Evolutionary conservation across 768 basidiomycete genomes (phyloP), one percentile per base, ranked within the genome.

Genomic region (Coprinopsis sp.): DNA sequence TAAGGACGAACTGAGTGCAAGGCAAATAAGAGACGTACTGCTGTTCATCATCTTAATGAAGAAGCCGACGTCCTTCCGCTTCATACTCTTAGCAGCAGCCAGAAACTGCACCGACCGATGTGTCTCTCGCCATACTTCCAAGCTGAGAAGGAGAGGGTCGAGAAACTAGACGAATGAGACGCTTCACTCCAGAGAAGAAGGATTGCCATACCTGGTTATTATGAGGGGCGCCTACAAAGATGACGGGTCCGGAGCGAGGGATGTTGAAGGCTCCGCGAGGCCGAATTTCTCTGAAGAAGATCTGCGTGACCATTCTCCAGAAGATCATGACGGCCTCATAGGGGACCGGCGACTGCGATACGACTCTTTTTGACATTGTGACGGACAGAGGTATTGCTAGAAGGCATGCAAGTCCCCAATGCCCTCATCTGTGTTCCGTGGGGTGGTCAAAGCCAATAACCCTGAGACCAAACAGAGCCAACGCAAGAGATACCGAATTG

Each of bases 261-360:
- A 98, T 90, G 62, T 96, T 90, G 77, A 88, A 97, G 27, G 93
- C 88, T 41, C 95, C 91, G 64, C 95, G 75, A 3, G 93, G 90
- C 49, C 95, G 78, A 57, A 97, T 84, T 69, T 98, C 95, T 54
- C 95, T 75, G 72, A 98, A 98, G 76, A 98, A 98, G 55, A 98
- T 83, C 67, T 88, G 88, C 53, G 88, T 91, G 47, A 95, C 77
- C 2, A 77, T 71, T 47, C 86, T 71, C 90, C 89, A 95, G 67
- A 95, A 91, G 37, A 87, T 61, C 64, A 95, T 80, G 31, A 82
- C 81, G 22, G 79, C 71, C 60, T 92, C 87, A 61, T 92, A 93
- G 45, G 65, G 54, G 14, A 73, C 36, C 19, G 68, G 54, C 19
- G 55, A 51, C 47, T 58, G 34, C 50, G 46, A 51, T 36, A 22